Evolutionary conservation across 176 grass and related monocot genomes (phyloP).

Genomic region (Carex pumila): DNA sequence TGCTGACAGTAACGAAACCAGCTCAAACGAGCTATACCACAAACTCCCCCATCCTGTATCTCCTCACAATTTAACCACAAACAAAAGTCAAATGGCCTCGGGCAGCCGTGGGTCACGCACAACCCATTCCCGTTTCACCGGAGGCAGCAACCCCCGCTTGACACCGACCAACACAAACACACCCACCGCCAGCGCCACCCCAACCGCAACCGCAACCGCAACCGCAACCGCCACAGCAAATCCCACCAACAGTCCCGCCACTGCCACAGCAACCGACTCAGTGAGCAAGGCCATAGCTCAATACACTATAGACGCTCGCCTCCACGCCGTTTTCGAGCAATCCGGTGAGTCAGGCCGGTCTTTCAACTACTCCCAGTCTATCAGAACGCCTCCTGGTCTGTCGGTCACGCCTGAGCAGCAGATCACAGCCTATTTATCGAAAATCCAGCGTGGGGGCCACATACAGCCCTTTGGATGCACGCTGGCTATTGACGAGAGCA

Average conservation of each 20-base stretch:
- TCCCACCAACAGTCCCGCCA: not conserved
- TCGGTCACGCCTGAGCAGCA: constrained; percentile 56
- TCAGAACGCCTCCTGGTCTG: constrained; percentile 48
- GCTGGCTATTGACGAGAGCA: constrained; percentile 65
- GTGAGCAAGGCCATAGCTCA: constrained; percentile 93
- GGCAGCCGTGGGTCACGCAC: constrained; percentile 48
- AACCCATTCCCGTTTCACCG: constrained; percentile 10
- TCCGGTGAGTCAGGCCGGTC: constrained; percentile 74
- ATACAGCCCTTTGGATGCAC: constrained; percentile 95
- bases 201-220: constrained; percentile 17
- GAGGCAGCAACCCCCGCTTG: constrained; percentile 6
- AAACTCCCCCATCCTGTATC: constrained; percentile 21
- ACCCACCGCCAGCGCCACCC: not conserved
- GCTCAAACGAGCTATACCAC: constrained; percentile 18
- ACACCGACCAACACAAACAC: constrained; percentile 6
- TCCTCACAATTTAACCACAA: not conserved
- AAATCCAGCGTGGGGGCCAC: constrained; percentile 87
- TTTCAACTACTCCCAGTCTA: constrained; percentile 93
- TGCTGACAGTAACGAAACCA: constrained; percentile 15
- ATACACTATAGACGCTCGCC: constrained; percentile 83
- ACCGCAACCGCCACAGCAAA: not conserved
- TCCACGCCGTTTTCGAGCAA: constrained; percentile 91
- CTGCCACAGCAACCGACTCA: constrained; percentile 46
- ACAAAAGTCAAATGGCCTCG: constrained; percentile 44
- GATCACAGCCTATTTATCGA: constrained; percentile 92